phyloP scores from a whole-genome alignment of 768 basidiomycete genomes.

The Harrya chromipes region DNA sequence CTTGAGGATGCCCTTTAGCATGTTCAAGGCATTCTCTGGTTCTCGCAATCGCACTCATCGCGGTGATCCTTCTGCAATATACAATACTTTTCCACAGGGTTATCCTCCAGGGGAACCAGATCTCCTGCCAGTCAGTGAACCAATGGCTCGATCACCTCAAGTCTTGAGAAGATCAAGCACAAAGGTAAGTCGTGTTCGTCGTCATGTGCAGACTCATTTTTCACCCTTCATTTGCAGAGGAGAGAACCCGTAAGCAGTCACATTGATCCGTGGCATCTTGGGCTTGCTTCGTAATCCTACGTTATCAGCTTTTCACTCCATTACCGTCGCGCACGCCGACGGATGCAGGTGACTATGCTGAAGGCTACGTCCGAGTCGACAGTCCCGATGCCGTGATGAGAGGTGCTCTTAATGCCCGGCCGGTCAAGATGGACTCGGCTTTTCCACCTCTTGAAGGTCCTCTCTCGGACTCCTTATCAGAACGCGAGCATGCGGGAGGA shows the following conservation, averaged over 20 bases:
- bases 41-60: conserved; percentile 31
- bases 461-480: conserved; percentile 21
- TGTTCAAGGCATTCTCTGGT: conserved; percentile 35
- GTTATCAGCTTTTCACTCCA: conserved; percentile 30
- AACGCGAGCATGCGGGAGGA: conserved; percentile 20
- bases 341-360: conserved; percentile 32
- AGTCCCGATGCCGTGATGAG: conserved; percentile 32
- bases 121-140: conserved; percentile 21
- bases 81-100: conserved; percentile 26
- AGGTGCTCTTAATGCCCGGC: conserved; percentile 32
- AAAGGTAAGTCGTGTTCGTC: conserved; percentile 19
- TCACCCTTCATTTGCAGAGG: conserved; percentile 25
- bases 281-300: conserved; percentile 7
- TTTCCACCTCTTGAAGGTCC: conserved; percentile 24
- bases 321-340: conserved; percentile 32
- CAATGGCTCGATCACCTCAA: conserved; percentile 15
- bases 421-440: conserved; percentile 19
- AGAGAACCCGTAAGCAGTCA: conserved; percentile 29
- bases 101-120: conserved; percentile 24
- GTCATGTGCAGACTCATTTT: background rate
- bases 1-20: conserved; percentile 36
- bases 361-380: conserved; percentile 31
- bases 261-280: background rate
- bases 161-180: conserved; percentile 27
- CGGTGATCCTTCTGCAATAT: conserved; percentile 21